Evolutionary conservation across 805 yeast genomes (phyloP), one percentile per base, ranked within the genome.

Genomic region (Wickerhamiella cacticola): DNA sequence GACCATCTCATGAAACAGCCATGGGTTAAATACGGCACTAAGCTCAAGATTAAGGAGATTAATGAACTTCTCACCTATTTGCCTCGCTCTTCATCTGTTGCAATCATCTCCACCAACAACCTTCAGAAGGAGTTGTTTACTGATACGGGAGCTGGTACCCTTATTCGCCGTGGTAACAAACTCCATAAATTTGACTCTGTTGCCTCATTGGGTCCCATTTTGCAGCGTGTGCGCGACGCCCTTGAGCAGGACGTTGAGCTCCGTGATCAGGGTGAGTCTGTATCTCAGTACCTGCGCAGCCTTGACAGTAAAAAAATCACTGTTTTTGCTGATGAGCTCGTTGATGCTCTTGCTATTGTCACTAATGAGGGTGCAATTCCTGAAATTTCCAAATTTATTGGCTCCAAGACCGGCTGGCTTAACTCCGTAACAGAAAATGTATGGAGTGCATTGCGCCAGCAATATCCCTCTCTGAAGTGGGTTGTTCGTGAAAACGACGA

Each of bases 11-110:
- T 92, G 78, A 82, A 87, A 64, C 87, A 92, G 68, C 76, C 92
- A 25, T 92, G 99, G 99, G 97, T 92, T 57, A 89, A 92, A 66
- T 92, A 89, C 66, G 99, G 99, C 56, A 92, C 99, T 52, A 92
- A 92, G 69, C 75, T 92, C 64, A 92, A 92, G 72, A 89, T 92
- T 64, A 88, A 82, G 66, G 97, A 92, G 68, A 92, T 92, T 66
- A 87, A 85, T 66, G 98, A 92, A 60, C 74, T 92, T 62, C 76
- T 92, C 62, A 89, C 84, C 68, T 88, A 82, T 63, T 74, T 92
- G 63, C 99, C 99, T 51, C 80, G 97, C 65, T 85, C 96, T 3
- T 87, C 96, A 0, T 87, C 96, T 3, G 99, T 92, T 43, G 98
- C 99, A 39, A 92, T 92, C 63, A 92, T 92, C 59, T 84, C 89